A percentile compares a stretch with the other conserved stretches of the same genome.
Conservation (phyloP, 176 grass and related monocot genomes). For the Carex myosuroides region DNA sequence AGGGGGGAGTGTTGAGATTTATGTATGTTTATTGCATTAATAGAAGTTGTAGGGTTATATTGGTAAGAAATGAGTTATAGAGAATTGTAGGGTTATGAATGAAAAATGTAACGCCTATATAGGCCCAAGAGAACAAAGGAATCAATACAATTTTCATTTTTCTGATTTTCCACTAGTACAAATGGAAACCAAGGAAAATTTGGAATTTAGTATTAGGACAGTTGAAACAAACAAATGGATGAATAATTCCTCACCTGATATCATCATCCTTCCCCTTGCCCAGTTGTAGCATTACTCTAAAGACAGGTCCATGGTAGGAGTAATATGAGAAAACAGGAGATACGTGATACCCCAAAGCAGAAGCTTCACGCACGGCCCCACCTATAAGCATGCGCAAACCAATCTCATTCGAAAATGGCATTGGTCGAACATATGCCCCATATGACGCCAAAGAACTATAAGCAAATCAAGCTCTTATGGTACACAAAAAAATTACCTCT, state of each 20-base stretch:
- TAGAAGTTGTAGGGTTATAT: too few species aligned
- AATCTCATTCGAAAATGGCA: constrained; percentile 88
- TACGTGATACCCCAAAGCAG: constrained; percentile 77
- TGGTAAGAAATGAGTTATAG: too few species aligned
- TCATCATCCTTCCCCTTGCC: constrained; percentile 48
- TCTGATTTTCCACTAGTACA: too few species aligned
- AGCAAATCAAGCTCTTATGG: constrained; percentile 27
- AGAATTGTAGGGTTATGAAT: too few species aligned
- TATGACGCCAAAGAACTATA: constrained; percentile 87
- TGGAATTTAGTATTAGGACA: not conserved
- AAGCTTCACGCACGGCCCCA: constrained; percentile 69
- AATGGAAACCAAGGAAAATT: not conserved
- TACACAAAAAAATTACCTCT: not conserved
- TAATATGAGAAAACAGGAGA: constrained; percentile 85
- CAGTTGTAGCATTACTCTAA: constrained; percentile 66
- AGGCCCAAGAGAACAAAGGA: too few species aligned
- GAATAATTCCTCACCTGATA: constrained; percentile 40
- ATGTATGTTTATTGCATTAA: too few species aligned
- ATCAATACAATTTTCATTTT: too few species aligned
- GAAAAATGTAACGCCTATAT: too few species aligned
- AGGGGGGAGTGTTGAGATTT: too few species aligned
- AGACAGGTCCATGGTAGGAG: constrained; percentile 71
- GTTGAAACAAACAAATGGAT: not conserved
- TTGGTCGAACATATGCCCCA: constrained; percentile 81
- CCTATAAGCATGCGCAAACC: constrained; percentile 97